Evolutionary conservation across 2,329 filamentous ascomycete species (phyloP), one percentile per base, ranked within the genome.

Genomic region (Gyromitra esculenta): DNA sequence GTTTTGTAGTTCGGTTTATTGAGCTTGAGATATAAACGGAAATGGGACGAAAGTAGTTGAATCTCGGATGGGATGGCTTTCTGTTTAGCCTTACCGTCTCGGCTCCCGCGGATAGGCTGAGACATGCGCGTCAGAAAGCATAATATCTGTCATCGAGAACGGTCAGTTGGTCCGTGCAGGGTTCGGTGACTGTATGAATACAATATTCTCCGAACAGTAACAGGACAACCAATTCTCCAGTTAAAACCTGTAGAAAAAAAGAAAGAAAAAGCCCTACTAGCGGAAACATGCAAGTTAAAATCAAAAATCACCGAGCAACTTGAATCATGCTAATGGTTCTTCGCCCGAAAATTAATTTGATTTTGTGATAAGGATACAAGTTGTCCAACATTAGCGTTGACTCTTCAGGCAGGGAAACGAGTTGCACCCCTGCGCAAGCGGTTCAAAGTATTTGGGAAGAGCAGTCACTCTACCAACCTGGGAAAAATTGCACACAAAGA

Each of bases 401-500:
- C 72, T 74, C 71, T 9, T 45, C 13, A 35, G 68, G 50, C 48
- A 65, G 50, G 48, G 59, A 64, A 72, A 31, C 69, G 50, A 64
- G 69, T 41, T 41, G 21, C 52, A 63, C 59, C 62, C 25, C 31
- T 50, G 18, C 50, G 56, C 60, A 59, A 37, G 21, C 25, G 6
- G 39, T 31, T 35, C 13, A 50, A 54, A 54, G 56, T 5, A 48
- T 11, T 68, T 54, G n/a, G 15, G 72, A 75, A 75, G 72, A 75
- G 72, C 72, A 75, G 72, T 75, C 72, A 75, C 72, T 74, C 39
- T 31, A 48, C 35, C 56, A 63, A 56, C 45, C 67, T 71, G 48
- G 13, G 15, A 75, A 75, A 74, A 73, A 75, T 70, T 37, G 39
- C 72, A 69, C 72, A 68, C 72, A 75, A 60, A 75, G 37, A 15